Base-by-base conservation (phyloP, 2,329 filamentous ascomycete genomes). In the Keithomyces neogunnii region DNA sequence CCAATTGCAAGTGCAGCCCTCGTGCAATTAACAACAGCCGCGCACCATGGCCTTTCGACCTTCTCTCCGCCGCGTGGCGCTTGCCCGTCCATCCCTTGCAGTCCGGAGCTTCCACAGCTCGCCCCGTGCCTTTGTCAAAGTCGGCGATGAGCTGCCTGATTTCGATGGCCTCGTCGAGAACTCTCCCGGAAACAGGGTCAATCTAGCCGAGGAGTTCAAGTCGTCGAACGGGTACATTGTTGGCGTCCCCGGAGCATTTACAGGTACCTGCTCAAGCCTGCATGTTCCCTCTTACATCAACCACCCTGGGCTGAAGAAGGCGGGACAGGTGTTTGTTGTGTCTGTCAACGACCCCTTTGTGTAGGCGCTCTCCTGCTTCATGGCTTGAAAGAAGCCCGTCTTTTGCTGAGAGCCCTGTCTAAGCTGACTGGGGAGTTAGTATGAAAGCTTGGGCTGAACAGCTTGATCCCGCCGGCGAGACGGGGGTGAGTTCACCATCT, bases 261-360 rank as follows among this genome's bases (percentile, higher is more conserved):
- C 76, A 1, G 71, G 72, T 30, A 74, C 73, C 31, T 81, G 77
- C 72, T 82, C 78, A 45, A 70, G 73, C 63, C 73, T 67, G 56
- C 92, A 97, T 66, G 77, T 97, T 45, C 92, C 92, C 1, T 87
- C 88, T 51, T 97, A 90, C 72, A 86, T 96, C 69, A 84, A 82
- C 64, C 86, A 89, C 65, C 78, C 85, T 51, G 82, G 85, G 66
- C 77, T 95, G 60, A 88, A 88, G 72, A 76, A 85, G 54, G 89
- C 88, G 32, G 91, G 90, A 47, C 77, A 86, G 62, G 88, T 96
- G 45, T 95, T 95, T 63, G 89, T 97, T 40, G 83, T 97, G 51
- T 84, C 88, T 13, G 91, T 96, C 65, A 97, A 97, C 66, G 92
- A 97, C 67, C 82, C 90, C 26, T 96, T 96, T 67, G 91, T 96